Base-by-base conservation (phyloP, 495 filamentous ascomycete species). In the Penicillium pancosmium region DNA sequence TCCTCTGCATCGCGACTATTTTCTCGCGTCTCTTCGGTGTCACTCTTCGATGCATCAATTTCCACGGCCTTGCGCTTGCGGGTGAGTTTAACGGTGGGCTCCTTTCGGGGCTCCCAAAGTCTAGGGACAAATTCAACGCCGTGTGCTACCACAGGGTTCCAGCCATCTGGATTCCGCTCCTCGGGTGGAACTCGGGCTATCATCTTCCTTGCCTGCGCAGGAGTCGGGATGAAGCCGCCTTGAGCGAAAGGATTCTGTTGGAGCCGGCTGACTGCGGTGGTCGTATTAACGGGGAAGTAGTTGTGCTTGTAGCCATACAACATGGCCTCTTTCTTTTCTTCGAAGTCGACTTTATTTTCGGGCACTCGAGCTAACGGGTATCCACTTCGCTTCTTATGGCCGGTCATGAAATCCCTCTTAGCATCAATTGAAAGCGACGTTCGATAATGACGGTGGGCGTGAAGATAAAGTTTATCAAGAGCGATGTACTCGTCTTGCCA, bases 401-500 rank as follows among this genome's bases (percentile, higher is more conserved):
- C 63, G 19, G 47, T 41, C 40, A 56, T 7, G 18, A 59, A 55
- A 19, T 66, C 55, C 18, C 63, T 50, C 61, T 70, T 68, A 5
- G 58, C 50, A 11, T 64, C 59, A 2, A 25, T 38, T 5, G 61
- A 46, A 21, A 61, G 31, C 12, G 56, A 35, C 27, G 41, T 52
- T 15, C 65, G 63, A 10, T 65, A 51, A 54, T 76, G 56, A 69
- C 76, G 66, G 70, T 84, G 65, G 66, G 80, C 62, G 71, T 68
- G 53, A 73, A 82, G 81, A 18, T 81, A 73, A 36, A 85, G 73
- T 53, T 81, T 80, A 55, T 86, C 80, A 5, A 92, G 78, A 15
- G 77, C 77, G 12, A 84, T 64, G 63, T 80, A 90, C 62, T 92
- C 86, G 16, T 85, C 76, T 67, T 92, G 86, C 76, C 85, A 87